A percentile compares a stretch with the other conserved stretches of the same genome.
Evolutionary conservation across 1,139 yeast species (phyloP).

Genomic region (Magnusiomyces sp.): DNA sequence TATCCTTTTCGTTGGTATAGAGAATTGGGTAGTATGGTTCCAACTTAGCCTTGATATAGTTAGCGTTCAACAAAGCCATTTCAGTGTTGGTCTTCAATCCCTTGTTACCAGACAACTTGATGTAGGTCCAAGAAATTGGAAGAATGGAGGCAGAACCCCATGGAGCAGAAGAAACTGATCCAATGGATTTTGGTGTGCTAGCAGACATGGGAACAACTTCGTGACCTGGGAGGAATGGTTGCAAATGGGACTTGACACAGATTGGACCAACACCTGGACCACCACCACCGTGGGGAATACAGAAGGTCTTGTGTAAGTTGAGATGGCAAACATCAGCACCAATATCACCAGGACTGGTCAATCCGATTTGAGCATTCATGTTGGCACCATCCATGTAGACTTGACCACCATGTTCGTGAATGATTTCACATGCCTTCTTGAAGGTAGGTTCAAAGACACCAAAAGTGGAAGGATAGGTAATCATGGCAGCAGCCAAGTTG

Average conservation of each 20-base stretch:
- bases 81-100: constrained; percentile 81
- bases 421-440: constrained; percentile 70
- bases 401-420: constrained; percentile 84
- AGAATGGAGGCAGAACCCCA: constrained; percentile 91
- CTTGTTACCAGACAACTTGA: constrained; percentile 82
- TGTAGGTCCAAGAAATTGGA: constrained; percentile 90
- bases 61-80: constrained; percentile 88
- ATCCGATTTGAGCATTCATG: constrained; percentile 98
- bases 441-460: constrained; percentile 94
- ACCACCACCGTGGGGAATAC: constrained; percentile 98
- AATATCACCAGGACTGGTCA: constrained; percentile 93
- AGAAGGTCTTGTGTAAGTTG: constrained; percentile 93
- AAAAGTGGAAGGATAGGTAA: constrained; percentile 94
- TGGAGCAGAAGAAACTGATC: constrained; percentile 86
- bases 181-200: constrained; percentile 36
- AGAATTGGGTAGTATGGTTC: constrained; percentile 64
- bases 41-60: constrained; percentile 81
- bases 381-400: constrained; percentile 98
- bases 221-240: constrained; percentile 78
- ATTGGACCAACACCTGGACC: constrained; percentile 99
- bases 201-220: constrained; percentile 43
- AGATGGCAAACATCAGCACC: constrained; percentile 99
- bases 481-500: constrained; percentile 82
- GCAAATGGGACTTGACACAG: constrained; percentile 78
- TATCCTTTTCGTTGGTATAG: constrained; percentile 60